Conservation (phyloP, 345 rosid species). For the Eucalyptus pumila region DNA sequence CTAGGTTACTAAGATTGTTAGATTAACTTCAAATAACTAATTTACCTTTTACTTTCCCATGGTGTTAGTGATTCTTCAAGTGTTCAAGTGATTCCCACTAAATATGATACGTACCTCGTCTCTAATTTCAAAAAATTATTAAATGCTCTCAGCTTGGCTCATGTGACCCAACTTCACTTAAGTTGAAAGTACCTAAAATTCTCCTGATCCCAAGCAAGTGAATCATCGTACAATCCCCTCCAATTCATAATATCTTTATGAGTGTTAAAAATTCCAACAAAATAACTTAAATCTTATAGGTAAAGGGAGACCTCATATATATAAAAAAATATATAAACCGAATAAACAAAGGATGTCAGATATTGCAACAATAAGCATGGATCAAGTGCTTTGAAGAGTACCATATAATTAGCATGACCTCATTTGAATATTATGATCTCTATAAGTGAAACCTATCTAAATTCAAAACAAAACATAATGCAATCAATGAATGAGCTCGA, state of each 20-base stretch:
- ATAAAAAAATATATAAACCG: accelerated
- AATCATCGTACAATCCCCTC: background rate
- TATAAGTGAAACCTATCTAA: background rate
- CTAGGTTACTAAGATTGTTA: background rate
- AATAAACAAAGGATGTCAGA: too few relatives aligned
- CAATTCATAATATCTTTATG: background rate
- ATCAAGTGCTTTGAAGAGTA: background rate
- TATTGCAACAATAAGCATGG: background rate
- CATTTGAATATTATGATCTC: background rate
- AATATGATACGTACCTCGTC: background rate
- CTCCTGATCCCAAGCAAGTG: background rate
- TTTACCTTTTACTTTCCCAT: background rate
- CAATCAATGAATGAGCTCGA: background rate
- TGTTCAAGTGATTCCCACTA: background rate
- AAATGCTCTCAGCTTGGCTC: background rate
- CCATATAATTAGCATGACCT: background rate
- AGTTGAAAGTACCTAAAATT: background rate
- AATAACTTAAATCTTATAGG: background rate
- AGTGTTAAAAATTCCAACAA: background rate
- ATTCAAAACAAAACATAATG: background rate
- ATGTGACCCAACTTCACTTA: background rate
- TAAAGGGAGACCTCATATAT: background rate
- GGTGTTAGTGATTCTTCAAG: background rate
- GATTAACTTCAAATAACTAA: background rate
- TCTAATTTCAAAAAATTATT: background rate